A percentile compares a stretch with the other conserved stretches of the same genome.
Evolutionary conservation across 2,329 filamentous ascomycete genomes (phyloP).

Genomic region (Colletotrichum lupini): DNA sequence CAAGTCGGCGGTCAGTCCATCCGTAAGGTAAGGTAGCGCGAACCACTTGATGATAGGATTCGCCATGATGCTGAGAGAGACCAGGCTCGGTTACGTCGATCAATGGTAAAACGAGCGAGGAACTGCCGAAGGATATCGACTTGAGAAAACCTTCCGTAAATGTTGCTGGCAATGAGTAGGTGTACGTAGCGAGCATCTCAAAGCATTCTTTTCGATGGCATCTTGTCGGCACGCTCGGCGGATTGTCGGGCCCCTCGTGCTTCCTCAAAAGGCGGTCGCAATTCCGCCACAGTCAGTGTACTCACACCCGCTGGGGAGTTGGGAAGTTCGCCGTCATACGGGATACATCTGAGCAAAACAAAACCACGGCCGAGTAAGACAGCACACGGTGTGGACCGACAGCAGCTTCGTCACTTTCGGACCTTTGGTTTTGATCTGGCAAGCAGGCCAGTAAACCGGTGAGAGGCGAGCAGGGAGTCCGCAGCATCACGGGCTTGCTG

Average conservation of each 20-base stretch:
- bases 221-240: background rate
- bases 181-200: background rate
- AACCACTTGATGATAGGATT: background rate
- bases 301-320: background rate
- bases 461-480: background rate
- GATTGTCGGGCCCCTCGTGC: background rate
- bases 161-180: background rate
- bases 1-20: constrained; percentile 13
- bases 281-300: background rate
- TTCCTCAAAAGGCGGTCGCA: background rate
- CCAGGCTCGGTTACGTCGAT: background rate
- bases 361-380: background rate
- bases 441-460: background rate
- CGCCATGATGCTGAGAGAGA: background rate
- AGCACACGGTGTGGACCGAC: background rate
- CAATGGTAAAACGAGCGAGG: background rate
- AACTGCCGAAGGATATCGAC: background rate
- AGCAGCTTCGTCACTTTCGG: background rate
- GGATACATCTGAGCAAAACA: background rate
- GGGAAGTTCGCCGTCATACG: background rate
- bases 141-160: background rate
- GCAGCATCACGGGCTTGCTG: constrained; percentile 1
- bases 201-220: background rate
- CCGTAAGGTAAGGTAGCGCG: background rate
- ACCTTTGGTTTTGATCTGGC: background rate